Conservation (phyloP, 352 stramenopile species). For the Globisporangium camurandrum region DNA sequence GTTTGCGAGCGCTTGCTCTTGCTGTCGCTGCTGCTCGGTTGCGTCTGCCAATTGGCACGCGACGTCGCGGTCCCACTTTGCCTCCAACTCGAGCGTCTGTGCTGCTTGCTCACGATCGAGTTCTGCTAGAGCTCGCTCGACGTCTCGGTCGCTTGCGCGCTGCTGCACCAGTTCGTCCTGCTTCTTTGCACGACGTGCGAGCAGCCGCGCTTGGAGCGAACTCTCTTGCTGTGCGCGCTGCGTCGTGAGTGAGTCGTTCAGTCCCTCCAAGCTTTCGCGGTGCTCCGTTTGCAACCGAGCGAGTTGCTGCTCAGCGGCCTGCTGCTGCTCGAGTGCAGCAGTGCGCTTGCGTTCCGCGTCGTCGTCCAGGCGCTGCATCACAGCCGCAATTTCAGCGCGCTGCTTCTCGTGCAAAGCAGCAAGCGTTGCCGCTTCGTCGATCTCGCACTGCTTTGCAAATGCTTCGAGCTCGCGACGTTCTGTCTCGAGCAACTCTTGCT, state of each 20-base stretch:
- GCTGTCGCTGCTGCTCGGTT: conserved; percentile 2
- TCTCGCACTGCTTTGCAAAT: not conserved
- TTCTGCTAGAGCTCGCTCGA: not conserved
- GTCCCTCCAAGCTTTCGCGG: conserved; percentile 18
- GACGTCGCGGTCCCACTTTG: conserved; percentile 9
- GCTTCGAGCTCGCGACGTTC: not conserved
- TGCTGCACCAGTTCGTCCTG: conserved; percentile 5
- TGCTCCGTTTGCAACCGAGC: conserved; percentile 43
- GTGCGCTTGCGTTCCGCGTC: conserved; percentile 14
- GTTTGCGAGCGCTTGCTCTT: conserved; percentile 7
- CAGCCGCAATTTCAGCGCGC: conserved; percentile 14
- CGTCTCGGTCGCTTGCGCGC: not conserved
- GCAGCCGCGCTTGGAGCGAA: conserved; percentile 38
- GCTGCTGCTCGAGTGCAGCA: conserved; percentile 18
- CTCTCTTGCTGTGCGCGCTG: conserved; percentile 32
- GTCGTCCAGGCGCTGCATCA: conserved; percentile 6
- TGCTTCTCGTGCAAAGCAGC: conserved; percentile 7
- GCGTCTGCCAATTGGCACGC: not conserved
- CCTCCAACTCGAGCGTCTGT: conserved; percentile 7
- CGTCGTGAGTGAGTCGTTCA: conserved; percentile 23
- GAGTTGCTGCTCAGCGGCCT: conserved; percentile 31
- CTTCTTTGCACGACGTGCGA: conserved; percentile 20
- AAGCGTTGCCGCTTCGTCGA: conserved; percentile 1
- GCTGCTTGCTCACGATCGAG: conserved; percentile 7
- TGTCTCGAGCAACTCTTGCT: conserved; percentile 3